A percentile compares a stretch with the other conserved stretches of the same genome.
Conservation (phyloP, 1,284 basidiomycete species). For the Prillingera fragicola region DNA sequence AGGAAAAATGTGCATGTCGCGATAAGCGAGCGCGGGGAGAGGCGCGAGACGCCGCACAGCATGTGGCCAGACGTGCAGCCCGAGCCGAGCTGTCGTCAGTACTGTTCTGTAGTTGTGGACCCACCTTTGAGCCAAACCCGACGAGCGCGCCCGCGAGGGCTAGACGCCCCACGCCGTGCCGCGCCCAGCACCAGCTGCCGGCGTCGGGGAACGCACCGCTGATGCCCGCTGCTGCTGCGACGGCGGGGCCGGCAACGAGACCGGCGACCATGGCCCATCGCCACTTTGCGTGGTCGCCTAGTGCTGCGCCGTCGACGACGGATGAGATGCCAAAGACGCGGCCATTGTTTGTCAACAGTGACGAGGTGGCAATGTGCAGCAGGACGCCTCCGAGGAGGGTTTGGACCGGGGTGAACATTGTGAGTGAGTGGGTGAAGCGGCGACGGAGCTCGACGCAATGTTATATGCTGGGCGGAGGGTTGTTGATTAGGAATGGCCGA, state of each 20-base stretch:
- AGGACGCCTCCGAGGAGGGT: slow-evolving; percentile 60
- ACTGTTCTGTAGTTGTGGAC: no score
- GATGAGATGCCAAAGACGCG: slow-evolving; percentile 61
- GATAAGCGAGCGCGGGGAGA: slow-evolving; percentile 54
- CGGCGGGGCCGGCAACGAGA: slow-evolving; percentile 32
- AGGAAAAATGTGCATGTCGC: slow-evolving; percentile 57
- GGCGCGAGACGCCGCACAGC: slow-evolving; percentile 60
- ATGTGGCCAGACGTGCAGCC: slow-evolving; percentile 55
- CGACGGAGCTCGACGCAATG: no score
- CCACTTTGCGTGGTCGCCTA: slow-evolving; percentile 51
- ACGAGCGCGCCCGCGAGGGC: slow-evolving; percentile 57
- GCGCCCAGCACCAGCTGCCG: slow-evolving; percentile 50
- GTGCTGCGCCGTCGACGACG: slow-evolving; percentile 56
- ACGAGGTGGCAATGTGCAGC: slow-evolving; percentile 56
- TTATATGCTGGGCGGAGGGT: no score
- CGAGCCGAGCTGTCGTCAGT: slow-evolving; percentile 13
- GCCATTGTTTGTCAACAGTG: slow-evolving; percentile 57
- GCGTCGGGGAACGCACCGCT: slow-evolving; percentile 51
- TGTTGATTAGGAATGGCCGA: no score
- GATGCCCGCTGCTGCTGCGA: slow-evolving; percentile 20
- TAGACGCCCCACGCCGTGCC: slow-evolving; percentile 34
- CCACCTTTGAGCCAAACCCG: slow-evolving; percentile 61
- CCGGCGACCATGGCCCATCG: slow-evolving; percentile 33
- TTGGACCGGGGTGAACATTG: slow-evolving; percentile 54
- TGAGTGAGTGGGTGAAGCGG: no score